Conservation (phyloP, 169 alveolate species). For the Plasmodium vinckei region DNA sequence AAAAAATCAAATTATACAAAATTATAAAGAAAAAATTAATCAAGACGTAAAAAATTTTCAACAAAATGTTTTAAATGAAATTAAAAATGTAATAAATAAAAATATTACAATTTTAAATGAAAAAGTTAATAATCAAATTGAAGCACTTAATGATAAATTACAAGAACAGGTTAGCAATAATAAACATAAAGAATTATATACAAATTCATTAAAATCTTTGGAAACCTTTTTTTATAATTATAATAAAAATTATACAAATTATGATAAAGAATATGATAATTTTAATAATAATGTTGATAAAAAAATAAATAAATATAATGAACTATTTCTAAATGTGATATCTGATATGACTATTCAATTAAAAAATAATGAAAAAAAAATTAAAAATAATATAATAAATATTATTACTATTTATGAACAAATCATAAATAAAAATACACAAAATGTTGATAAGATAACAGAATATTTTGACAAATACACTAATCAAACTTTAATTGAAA, state of each 20-base stretch:
- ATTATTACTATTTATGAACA: background rate
- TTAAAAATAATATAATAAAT: slow-evolving; percentile 4
- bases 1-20: slow-evolving; percentile 5
- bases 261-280: slow-evolving; percentile 9
- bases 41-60: slow-evolving; percentile 30
- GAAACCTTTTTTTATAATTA: slow-evolving; percentile 1
- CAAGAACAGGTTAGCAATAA: background rate
- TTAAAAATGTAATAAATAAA: slow-evolving; percentile 8
- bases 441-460: background rate
- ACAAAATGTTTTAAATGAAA: slow-evolving; percentile 16
- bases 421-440: slow-evolving; percentile 6
- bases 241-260: background rate
- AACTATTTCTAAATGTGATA: background rate
- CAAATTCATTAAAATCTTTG: slow-evolving; percentile 6
- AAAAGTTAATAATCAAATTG: slow-evolving; percentile 8
- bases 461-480: background rate
- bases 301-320: slow-evolving; percentile 12
- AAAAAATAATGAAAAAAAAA: background rate
- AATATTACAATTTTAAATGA: slow-evolving; percentile 11
- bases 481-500: background rate
- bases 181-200: slow-evolving; percentile 14
- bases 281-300: background rate
- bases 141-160: slow-evolving; percentile 7
- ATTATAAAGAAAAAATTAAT: slow-evolving; percentile 4
- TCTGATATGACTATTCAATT: background rate